These are phyloP conservation scores for Aureobasidium sp. DNA, from an alignment of 2,329 filamentous ascomycete genomes.

Conservation along the genomic window DNA sequence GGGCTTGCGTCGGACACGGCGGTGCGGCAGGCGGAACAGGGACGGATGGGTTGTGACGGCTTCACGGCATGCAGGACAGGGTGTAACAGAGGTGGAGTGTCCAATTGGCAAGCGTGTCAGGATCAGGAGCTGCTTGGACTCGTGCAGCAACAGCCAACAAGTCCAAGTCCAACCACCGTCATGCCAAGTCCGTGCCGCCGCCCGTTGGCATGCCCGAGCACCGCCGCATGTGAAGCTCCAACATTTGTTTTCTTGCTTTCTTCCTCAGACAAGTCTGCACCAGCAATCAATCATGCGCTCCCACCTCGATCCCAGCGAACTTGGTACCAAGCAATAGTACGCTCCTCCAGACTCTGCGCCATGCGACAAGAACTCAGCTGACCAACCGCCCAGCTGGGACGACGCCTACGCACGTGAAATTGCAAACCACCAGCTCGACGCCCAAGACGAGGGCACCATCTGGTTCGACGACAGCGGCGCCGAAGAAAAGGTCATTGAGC, in stretches of 20 bases:
- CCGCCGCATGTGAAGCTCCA: slow-evolving; percentile 6
- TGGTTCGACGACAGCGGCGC: slow-evolving; percentile 96
- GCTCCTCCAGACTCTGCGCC: slow-evolving; percentile 27
- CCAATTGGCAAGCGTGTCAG: slow-evolving; percentile 6
- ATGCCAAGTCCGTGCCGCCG: slow-evolving; percentile 6
- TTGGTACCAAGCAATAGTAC: slow-evolving; percentile 90
- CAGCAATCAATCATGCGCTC: slow-evolving; percentile 7
- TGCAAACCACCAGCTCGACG: slow-evolving; percentile 62
- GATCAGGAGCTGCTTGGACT: neutral
- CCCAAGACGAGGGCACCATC: slow-evolving; percentile 75
- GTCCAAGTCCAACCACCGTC: neutral
- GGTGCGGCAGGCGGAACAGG: neutral
- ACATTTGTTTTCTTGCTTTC: neutral
- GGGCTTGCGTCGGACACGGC: neutral
- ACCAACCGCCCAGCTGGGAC: slow-evolving; percentile 40
- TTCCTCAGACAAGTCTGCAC: neutral
- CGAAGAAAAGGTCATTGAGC: slow-evolving; percentile 69
- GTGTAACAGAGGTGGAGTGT: neutral
- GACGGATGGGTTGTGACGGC: neutral
- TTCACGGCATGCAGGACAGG: neutral
- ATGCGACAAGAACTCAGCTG: slow-evolving; percentile 11
- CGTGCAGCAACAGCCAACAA: neutral
- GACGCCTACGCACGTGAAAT: slow-evolving; percentile 65
- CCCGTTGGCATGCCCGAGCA: neutral
- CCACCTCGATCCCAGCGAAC: slow-evolving; percentile 44